A percentile compares a stretch with the other conserved stretches of the same genome.
phyloP scores from a whole-genome alignment of 345 rosid species.

The Gossypium stocksii region DNA sequence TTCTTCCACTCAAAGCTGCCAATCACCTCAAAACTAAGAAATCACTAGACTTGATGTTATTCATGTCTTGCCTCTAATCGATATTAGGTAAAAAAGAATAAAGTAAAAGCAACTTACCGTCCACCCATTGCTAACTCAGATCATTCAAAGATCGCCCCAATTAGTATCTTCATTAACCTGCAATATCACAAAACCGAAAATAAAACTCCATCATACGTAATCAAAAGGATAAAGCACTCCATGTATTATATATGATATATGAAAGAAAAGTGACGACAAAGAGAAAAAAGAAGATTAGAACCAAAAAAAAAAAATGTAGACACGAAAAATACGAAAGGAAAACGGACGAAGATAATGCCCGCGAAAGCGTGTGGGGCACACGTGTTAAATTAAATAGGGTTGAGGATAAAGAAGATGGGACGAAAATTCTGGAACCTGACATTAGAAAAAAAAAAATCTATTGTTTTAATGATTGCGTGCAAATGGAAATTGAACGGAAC shows the following conservation, averaged over 20 bases:
- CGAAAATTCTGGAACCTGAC: constrained; percentile 9
- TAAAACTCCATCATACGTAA: background rate
- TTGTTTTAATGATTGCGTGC: constrained; percentile 14
- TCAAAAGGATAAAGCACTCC: too few species aligned
- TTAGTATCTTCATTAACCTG: constrained; percentile 21
- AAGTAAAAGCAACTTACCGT: background rate
- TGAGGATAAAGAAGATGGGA: constrained; percentile 10
- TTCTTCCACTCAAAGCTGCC: background rate
- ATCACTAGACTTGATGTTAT: too few species aligned
- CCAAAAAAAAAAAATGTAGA: background rate
- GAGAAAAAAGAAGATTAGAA: background rate
- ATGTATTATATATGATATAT: background rate
- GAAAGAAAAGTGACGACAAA: background rate
- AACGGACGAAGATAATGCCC: background rate
- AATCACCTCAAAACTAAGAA: too few species aligned
- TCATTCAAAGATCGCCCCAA: background rate
- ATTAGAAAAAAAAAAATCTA: background rate
- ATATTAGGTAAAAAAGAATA: too few species aligned
- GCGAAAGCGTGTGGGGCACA: constrained; percentile 1
- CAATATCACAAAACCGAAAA: background rate
- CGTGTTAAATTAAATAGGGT: background rate
- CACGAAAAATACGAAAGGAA: background rate
- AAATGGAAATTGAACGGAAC: constrained; percentile 11
- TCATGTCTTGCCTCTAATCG: background rate
- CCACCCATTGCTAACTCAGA: background rate